These are phyloP conservation scores for Calamus simplicifolius DNA, from an alignment of 176 grass and related monocot genomes.

Conservation along the genomic window DNA sequence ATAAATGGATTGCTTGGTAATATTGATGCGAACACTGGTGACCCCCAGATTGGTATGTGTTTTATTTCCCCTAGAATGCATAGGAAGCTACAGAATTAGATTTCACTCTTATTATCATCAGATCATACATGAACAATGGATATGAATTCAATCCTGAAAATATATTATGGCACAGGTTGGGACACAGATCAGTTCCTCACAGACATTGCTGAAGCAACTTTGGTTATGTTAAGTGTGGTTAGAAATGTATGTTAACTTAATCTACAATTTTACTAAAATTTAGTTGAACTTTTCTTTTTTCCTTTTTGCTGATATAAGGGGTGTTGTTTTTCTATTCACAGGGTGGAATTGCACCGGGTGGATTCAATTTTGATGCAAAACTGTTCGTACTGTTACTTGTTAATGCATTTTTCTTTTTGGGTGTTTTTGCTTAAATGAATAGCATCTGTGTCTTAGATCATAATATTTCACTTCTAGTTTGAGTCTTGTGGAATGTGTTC, in stretches of 20 bases:
- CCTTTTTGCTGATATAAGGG: too few species aligned
- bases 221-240: conserved; percentile 91
- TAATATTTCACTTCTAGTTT: too few species aligned
- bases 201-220: conserved; percentile 82
- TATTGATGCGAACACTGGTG: conserved; percentile 91
- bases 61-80: background rate
- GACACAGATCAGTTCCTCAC: conserved; percentile 98
- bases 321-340: conserved; percentile 21
- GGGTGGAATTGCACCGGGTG: conserved; percentile 93
- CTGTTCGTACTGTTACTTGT: conserved; percentile 35
- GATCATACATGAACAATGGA: too few species aligned
- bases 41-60: conserved; percentile 78
- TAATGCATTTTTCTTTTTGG: conserved; percentile 8
- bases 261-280: too few species aligned
- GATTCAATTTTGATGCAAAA: conserved; percentile 98
- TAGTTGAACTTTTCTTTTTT: too few species aligned
- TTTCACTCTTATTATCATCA: too few species aligned
- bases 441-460: too few species aligned
- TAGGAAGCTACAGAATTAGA: too few species aligned
- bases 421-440: background rate
- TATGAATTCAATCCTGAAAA: background rate
- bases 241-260: conserved; percentile 76
- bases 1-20: conserved; percentile 88
- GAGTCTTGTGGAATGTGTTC: too few species aligned
- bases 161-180: conserved; percentile 49